Percentiles rank a stretch among this genome's conserved stretches.
phyloP scores from a whole-genome alignment of 306 rosid species.

The Glycine latifolia region DNA sequence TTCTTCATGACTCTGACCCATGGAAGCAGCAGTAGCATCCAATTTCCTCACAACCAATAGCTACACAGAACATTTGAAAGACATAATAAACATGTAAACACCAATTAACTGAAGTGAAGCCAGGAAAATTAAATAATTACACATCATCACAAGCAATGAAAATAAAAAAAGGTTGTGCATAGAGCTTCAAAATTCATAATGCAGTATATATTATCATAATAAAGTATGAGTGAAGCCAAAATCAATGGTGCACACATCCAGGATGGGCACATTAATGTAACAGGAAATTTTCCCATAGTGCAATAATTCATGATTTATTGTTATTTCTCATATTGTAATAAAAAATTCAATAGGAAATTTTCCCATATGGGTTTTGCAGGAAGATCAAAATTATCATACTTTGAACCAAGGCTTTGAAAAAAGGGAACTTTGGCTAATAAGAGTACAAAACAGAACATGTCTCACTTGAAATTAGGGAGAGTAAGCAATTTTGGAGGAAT shows the following conservation, averaged over 20 bases:
- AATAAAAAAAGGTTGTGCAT: neutral
- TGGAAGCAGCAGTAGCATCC: conserved; percentile 47
- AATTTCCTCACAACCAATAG: conserved; percentile 83
- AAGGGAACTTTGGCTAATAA: neutral
- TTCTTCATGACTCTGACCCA: too few species aligned
- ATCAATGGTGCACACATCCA: neutral
- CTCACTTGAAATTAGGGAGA: conserved; percentile 69
- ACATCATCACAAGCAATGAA: conserved; percentile 19
- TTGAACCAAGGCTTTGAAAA: conserved; percentile 8
- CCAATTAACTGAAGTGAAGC: neutral
- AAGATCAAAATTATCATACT: neutral
- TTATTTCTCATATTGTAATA: neutral
- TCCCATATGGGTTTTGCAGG: neutral
- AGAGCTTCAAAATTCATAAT: conserved; percentile 10
- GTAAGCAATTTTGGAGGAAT: conserved; percentile 66
- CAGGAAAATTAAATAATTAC: conserved; percentile 3
- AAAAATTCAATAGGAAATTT: neutral
- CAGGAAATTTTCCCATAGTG: too few species aligned
- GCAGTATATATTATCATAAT: neutral
- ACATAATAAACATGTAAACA: neutral
- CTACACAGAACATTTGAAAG: conserved; percentile 46
- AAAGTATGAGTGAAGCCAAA: conserved; percentile 1
- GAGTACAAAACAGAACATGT: neutral
- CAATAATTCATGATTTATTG: neutral
- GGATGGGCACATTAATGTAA: conserved; percentile 4